A percentile compares a stretch with the other conserved stretches of the same genome.
These are phyloP conservation scores for Candida methanosorbosa DNA, from an alignment of 805 yeast species.

Conservation along the genomic window DNA sequence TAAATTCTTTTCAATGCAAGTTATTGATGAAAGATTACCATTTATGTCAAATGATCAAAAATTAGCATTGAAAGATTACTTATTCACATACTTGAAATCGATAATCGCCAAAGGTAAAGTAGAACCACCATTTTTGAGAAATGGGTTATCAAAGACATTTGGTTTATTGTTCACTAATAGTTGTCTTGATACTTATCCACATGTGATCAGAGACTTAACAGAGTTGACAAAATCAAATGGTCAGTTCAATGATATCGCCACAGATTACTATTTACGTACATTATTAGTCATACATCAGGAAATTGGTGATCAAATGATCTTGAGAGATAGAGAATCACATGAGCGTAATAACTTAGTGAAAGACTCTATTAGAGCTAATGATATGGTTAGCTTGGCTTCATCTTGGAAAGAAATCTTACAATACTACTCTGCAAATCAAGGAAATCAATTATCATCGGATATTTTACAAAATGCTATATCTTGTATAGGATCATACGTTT, in stretches of 20 bases:
- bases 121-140: slow-evolving; percentile 38
- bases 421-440: slow-evolving; percentile 20
- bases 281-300: slow-evolving; percentile 75
- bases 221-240: slow-evolving; percentile 22
- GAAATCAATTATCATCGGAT: slow-evolving; percentile 24
- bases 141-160: slow-evolving; percentile 49
- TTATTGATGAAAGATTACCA: slow-evolving; percentile 49
- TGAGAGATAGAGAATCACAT: slow-evolving; percentile 52
- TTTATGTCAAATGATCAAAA: slow-evolving; percentile 37
- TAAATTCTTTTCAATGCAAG: slow-evolving; percentile 62
- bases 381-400: slow-evolving; percentile 54
- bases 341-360: slow-evolving; percentile 67
- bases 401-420: slow-evolving; percentile 59
- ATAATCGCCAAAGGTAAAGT: slow-evolving; percentile 14
- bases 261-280: slow-evolving; percentile 71
- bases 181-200: slow-evolving; percentile 40
- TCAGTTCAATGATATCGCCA: slow-evolving; percentile 32
- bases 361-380: slow-evolving; percentile 73
- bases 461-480: slow-evolving; percentile 50
- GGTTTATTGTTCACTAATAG: slow-evolving; percentile 41
- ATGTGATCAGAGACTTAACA: slow-evolving; percentile 42
- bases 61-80: slow-evolving; percentile 33
- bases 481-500: slow-evolving; percentile 76
- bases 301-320: slow-evolving; percentile 85
- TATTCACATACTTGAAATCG: slow-evolving; percentile 36